phyloP scores from a whole-genome alignment of 2,329 filamentous ascomycete species.

The Myriosclerotinia duriaeana region DNA sequence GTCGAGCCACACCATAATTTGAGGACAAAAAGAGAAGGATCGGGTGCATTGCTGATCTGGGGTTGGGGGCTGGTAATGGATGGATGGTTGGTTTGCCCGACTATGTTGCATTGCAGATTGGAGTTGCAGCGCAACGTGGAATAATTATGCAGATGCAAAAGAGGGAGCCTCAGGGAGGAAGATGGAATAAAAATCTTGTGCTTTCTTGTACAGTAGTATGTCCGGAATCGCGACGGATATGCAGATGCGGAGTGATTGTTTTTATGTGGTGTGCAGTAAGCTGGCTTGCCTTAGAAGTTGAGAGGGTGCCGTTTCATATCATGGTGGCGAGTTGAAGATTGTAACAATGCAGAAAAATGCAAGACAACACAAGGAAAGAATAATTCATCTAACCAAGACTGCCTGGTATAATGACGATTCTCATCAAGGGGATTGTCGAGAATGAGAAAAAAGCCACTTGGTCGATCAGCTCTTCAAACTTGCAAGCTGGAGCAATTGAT shows the following conservation, averaged over 20 bases:
- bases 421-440: not conserved
- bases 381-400: not conserved
- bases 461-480: conserved; percentile 8
- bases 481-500: conserved; percentile 17
- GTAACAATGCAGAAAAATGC: not conserved
- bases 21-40: not conserved
- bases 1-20: conserved; percentile 1
- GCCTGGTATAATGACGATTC: not conserved
- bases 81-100: conserved; percentile 15
- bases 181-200: conserved; percentile 6
- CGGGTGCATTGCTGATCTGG: conserved; percentile 10
- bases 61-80: conserved; percentile 8
- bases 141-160: conserved; percentile 12
- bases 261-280: conserved; percentile 6
- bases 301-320: conserved; percentile 5
- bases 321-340: not conserved
- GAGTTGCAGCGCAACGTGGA: conserved; percentile 20
- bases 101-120: conserved; percentile 14
- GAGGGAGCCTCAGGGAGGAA: not conserved
- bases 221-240: conserved; percentile 5
- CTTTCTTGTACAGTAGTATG: not conserved
- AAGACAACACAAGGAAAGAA: not conserved
- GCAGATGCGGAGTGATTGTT: conserved; percentile 4
- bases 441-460: conserved; percentile 15
- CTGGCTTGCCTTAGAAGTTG: conserved; percentile 7